Percentiles rank a stretch among this genome's conserved stretches.
phyloP scores from a whole-genome alignment of 306 rosid genomes.

The Sindora glabra region DNA sequence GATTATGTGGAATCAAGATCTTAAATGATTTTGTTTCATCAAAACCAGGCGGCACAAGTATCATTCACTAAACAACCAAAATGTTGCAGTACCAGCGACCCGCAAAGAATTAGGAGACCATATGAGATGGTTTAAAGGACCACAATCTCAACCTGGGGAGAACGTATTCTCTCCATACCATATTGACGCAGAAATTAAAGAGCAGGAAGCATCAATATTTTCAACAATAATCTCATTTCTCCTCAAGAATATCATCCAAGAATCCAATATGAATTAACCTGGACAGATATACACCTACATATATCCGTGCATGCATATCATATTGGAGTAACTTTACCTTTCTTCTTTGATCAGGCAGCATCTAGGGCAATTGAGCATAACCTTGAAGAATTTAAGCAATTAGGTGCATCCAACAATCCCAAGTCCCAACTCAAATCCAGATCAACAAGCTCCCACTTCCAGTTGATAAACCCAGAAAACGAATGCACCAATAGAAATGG shows the following conservation, averaged over 20 bases:
- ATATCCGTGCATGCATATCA: neutral
- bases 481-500: constrained; percentile 20
- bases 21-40: neutral
- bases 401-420: constrained; percentile 39
- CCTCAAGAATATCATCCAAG: neutral
- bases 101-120: constrained; percentile 3
- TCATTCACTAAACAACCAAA: constrained; percentile 5
- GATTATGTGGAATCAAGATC: neutral
- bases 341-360: constrained; percentile 86
- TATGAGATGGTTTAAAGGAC: neutral
- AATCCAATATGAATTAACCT: constrained; percentile 1
- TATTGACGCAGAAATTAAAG: constrained; percentile 2
- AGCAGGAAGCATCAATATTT: constrained; percentile 4
- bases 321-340: constrained; percentile 50
- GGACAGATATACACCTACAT: neutral
- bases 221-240: neutral
- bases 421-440: constrained; percentile 26
- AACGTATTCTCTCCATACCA: neutral
- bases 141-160: neutral
- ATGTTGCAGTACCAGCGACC: constrained; percentile 1
- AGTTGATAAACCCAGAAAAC: constrained; percentile 25
- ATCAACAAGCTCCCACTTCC: constrained; percentile 36
- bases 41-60: constrained; percentile 1
- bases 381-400: constrained; percentile 20
- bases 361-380: constrained; percentile 48